Base-by-base conservation (phyloP, 202 grass and related monocot genomes). In the Zoysia matrella region DNA sequence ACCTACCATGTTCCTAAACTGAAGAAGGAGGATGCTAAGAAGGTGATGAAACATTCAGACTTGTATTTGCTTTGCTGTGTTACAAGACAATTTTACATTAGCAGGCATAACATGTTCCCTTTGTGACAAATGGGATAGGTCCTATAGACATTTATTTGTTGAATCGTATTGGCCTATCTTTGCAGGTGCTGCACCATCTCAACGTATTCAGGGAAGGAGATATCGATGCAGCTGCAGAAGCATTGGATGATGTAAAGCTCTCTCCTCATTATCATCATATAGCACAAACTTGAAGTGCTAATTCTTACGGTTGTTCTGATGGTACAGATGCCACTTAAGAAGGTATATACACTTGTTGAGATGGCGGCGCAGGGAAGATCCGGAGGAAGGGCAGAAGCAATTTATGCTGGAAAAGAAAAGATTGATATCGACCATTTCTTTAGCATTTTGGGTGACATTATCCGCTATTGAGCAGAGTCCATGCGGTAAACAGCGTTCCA, bases 401-500 rank as follows among this genome's bases (percentile, higher is more conserved):
- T 99, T 84, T 95, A 90, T 69, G 44, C 87, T 7, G 93, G 89
- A 81, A 81, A 99, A 86, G 91, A 82, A 47, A 95, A 99, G 82
- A 94, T 99, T 8, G 76, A 95, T 79, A 84, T 99, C 77, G 91
- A 92, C 60, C 90, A 94, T 88, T 99, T 95, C 89, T 99, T 92
- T 47, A 94, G 94, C 87, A 95, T 99, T 76, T 84, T 99, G 83
- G 48, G 85, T 15, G 92, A 98, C 71, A 90, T 95, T 58, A 90
- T 90, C 84, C 75, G 84, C 41, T 90, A 83, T 56, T 90, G 53
- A 90, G 57, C n/a, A 54, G 4, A n/a, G 8, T 40, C 50, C 45
- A 64, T 56, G 12, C 5, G 10, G 22, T 52, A 13, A 42, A 65
- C 40, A 14, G 22, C 22, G 22, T 30, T 8, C n/a, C 4, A 0